Percentiles rank a stretch among this genome's conserved stretches.
Conservation (phyloP, 805 yeast genomes). For the Metschnikowia anglica region DNA sequence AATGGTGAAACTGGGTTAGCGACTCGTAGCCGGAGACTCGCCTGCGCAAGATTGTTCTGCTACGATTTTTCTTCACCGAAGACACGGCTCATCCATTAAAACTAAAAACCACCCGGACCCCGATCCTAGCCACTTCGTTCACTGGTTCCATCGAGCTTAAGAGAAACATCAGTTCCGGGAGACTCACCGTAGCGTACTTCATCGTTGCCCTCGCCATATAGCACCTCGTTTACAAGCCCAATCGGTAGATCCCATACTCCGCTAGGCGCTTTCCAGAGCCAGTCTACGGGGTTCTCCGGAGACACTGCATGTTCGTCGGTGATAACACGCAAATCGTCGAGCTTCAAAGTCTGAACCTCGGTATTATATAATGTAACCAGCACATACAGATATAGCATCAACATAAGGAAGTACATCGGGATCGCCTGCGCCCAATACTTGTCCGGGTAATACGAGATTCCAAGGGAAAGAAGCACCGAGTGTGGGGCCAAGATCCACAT, state of each 20-base stretch:
- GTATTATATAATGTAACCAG: conserved; percentile 70
- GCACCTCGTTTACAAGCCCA: conserved; percentile 60
- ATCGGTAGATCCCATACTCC: conserved; percentile 88
- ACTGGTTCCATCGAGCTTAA: too few relatives aligned
- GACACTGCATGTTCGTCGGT: conserved; percentile 61
- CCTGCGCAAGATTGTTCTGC: too few relatives aligned
- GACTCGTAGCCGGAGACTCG: too few relatives aligned
- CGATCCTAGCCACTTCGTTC: too few relatives aligned
- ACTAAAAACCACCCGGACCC: too few relatives aligned
- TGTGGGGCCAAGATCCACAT: conserved; percentile 78
- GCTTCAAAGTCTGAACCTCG: conserved; percentile 64
- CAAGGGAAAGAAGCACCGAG: conserved; percentile 47
- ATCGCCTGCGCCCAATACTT: conserved; percentile 87
- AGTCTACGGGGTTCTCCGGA: conserved; percentile 31
- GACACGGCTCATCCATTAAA: too few relatives aligned
- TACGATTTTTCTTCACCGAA: too few relatives aligned
- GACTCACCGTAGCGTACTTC: conserved; percentile 3
- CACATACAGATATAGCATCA: conserved; percentile 70
- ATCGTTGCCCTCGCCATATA: conserved; percentile 40
- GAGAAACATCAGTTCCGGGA: too few relatives aligned
- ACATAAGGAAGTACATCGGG: conserved; percentile 68
- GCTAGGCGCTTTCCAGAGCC: conserved; percentile 60
- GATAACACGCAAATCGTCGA: conserved; percentile 61
- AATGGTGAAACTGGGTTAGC: too few relatives aligned
- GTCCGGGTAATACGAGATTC: conserved; percentile 76